Evolutionary conservation across 495 filamentous ascomycete species (phyloP), one percentile per base, ranked within the genome.

Genomic region (Aspergillus sparsus): DNA sequence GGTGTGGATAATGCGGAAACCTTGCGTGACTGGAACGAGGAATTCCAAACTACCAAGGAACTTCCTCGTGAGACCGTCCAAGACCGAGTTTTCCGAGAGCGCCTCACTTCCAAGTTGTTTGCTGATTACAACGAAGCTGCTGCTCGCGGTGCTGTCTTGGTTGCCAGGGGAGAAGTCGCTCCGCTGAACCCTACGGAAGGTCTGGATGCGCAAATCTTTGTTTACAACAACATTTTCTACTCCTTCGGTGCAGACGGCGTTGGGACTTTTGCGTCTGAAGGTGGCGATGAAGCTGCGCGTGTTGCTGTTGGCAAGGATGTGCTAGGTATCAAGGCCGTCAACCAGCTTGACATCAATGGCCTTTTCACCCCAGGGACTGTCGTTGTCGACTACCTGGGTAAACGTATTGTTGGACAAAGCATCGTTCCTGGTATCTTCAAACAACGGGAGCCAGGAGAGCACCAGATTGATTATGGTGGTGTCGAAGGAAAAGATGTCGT

Each of bases 341-440:
- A 99, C 77, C 91, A 97, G 76, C 86, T 99, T 35, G 95, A 99
- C 70, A 94, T 98, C 66, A 85, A 89, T 49, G 93, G 92, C 13
- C 81, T 99, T 18, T 96, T 93, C 70, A 97, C 93, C 12, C 91
- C 95, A 0, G 95, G 93, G 42, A 99, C 95, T 16, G 90, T 97
- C 15, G 92, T 98, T 9, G 90, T 98, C 1, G 95, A 99, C 74
- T 99, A 98, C 70, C 82, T 98, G 31, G 95, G 95, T 50, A 97
- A 94, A 80, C 91, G 95, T 58, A 88, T 99, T 61, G 94, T 99
- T 42, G 95, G 92, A 36, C 95, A 99, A 79, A 97, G 91, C 68
- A 97, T 99, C 61, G 95, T 99, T 7, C 95, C 95, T 6, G 95
- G 95, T 50, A 99, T 99, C 69, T 99, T 99, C 85, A 96, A 96